Evolutionary conservation across 1,139 yeast species (phyloP), one percentile per base, ranked within the genome.

Genomic region (Blastobotrys niveus): DNA sequence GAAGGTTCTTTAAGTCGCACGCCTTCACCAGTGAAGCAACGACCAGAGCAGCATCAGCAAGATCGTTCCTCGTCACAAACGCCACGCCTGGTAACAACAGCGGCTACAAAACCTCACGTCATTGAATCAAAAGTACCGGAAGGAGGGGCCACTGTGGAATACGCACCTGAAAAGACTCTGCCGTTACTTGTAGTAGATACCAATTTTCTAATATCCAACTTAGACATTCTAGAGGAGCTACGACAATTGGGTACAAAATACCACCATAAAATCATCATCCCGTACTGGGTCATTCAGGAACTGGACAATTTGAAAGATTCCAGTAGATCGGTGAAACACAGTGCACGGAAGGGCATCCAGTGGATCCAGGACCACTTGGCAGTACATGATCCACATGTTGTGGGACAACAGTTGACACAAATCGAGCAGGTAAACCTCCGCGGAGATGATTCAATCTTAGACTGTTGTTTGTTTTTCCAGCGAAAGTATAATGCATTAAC

Each of bases 381-480:
- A 0, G 67, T 69, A 8, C 60, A 63, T 4, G 68, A 72, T 37
- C 64, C 74, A 0, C 66, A 72, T 1, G 77, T 88, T 0, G 64
- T 73, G 38, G 95, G 88, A 0, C 96, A 89, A 59, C 76, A 72
- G 52, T 46, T 74, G 30, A 65, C 68, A 22, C 86, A 88, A 57
- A 64, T 68, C 32, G 47, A 80, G 55, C 77, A 66, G 48, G 52
- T 56, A 42, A 42, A 59, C 5, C 61, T 79, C 1, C 50, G 49
- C 0, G 82, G 84, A 46, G 97, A 89, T 60, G 95, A 88, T 56
- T 74, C 95, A 0, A 88, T 89, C 49, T 63, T 88, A 30, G 96
- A 89, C 62, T 87, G 96, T 59, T 83, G 95, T 55, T 57, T 82
- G 24, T 88, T 73, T 58, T 79, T 80, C 49, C 71, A 74, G 50